These are phyloP conservation scores for Linnemannia exigua DNA, from an alignment of 192 early-diverging fungal genomes.

Conservation along the genomic window DNA sequence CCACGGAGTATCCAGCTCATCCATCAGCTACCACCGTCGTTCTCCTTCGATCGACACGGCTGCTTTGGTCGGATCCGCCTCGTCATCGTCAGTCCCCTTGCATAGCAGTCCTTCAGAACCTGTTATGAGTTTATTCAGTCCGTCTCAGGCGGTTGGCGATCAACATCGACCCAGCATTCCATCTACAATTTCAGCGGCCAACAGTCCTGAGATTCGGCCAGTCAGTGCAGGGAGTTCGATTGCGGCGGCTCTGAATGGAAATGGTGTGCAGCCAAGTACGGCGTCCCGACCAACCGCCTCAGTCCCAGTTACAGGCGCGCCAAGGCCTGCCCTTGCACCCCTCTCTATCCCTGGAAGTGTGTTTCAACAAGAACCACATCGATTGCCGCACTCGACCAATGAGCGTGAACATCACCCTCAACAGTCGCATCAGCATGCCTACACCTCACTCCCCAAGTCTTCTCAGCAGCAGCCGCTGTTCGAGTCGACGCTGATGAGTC, in stretches of 20 bases:
- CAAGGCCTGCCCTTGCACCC: neutral
- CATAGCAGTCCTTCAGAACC: constrained; percentile 1
- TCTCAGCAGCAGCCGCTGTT: neutral
- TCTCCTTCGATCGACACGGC: constrained; percentile 44
- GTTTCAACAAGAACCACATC: constrained; percentile 1
- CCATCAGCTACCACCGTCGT: constrained; percentile 48
- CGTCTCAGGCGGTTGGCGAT: neutral
- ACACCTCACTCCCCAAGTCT: constrained; percentile 9
- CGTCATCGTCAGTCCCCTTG: neutral
- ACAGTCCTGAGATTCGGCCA: neutral
- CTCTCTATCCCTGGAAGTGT: neutral
- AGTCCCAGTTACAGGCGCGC: neutral
- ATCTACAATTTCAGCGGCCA: neutral
- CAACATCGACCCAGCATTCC: neutral
- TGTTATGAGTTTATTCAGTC: neutral
- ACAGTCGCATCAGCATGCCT: constrained; percentile 17
- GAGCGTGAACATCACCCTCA: neutral
- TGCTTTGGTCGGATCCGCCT: neutral
- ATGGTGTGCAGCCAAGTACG: neutral
- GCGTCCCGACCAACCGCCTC: neutral
- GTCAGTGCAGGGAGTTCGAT: neutral
- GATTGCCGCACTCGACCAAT: constrained; percentile 17
- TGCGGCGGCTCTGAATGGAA: neutral
- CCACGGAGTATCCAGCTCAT: constrained; percentile 52
- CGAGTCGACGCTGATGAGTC: constrained; percentile 13